These are phyloP conservation scores for Cystofilobasidium macerans DNA, from an alignment of 768 basidiomycete species.

Conservation along the genomic window DNA sequence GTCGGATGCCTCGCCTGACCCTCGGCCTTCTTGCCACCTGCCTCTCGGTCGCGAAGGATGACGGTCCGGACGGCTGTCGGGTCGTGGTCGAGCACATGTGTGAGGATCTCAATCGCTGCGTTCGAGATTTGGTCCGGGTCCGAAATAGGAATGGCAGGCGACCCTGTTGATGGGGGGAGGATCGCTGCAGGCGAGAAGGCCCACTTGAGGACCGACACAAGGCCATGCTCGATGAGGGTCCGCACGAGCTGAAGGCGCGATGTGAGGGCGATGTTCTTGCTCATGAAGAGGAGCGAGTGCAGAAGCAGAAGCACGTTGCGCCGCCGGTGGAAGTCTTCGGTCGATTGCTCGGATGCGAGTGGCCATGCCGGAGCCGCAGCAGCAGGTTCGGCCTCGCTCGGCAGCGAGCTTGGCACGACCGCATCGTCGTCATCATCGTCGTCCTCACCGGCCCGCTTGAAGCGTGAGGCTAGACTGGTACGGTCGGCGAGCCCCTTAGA, in stretches of 20 bases:
- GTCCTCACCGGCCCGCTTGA: conserved; percentile 13
- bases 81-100: conserved; percentile 80
- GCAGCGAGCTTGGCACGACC: conserved; percentile 1
- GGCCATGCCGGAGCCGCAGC: neutral
- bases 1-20: conserved; percentile 47
- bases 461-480: neutral
- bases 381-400: neutral
- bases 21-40: conserved; percentile 39
- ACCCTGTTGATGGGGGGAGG: neutral
- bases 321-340: neutral
- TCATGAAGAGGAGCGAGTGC: conserved; percentile 87
- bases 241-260: conserved; percentile 77
- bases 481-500: neutral
- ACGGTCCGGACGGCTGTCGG: conserved; percentile 72
- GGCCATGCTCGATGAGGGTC: conserved; percentile 71
- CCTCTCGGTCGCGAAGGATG: conserved; percentile 49
- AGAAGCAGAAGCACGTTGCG: conserved; percentile 72
- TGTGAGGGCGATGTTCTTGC: conserved; percentile 87
- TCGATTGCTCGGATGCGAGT: neutral
- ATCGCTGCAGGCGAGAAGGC: conserved; percentile 44
- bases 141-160: neutral
- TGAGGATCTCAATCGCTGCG: conserved; percentile 73
- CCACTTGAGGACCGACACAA: conserved; percentile 87
- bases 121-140: conserved; percentile 49
- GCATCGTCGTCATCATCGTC: conserved; percentile 18